These are phyloP conservation scores for Macadamia integrifolia DNA, from an alignment of 164 flowering plant genomes.

Conservation along the genomic window DNA sequence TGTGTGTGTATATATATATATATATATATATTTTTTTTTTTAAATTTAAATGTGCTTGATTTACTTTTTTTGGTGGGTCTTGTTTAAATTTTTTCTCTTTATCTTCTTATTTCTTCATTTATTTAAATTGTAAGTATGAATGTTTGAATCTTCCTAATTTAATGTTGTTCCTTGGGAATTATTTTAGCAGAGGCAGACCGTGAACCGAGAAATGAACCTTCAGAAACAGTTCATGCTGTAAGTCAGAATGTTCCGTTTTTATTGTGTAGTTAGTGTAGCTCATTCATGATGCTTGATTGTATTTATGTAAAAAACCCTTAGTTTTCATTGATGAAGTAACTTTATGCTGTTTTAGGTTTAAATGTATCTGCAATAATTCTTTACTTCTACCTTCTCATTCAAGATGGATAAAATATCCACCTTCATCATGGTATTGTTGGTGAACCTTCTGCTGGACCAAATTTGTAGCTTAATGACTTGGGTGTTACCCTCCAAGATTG, in stretches of 20 bases:
- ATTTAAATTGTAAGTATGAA: not conserved
- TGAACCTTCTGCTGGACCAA: too few species aligned
- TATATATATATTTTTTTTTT: too few species aligned
- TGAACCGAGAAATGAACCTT: constrained; percentile 18
- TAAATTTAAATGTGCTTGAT: too few species aligned
- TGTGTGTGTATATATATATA: too few species aligned
- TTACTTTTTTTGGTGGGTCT: constrained; percentile 9
- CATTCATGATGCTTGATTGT: not conserved
- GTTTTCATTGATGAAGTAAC: not conserved
- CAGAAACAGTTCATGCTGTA: constrained; percentile 24
- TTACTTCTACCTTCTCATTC: not conserved
- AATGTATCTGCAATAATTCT: not conserved
- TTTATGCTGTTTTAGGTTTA: not conserved
- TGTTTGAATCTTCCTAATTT: not conserved
- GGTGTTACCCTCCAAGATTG: too few species aligned
- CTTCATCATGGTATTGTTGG: too few species aligned
- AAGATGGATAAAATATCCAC: too few species aligned
- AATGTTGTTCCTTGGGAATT: not conserved
- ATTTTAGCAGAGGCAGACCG: constrained; percentile 22
- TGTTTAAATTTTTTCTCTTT: constrained; percentile 10
- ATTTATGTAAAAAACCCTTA: not conserved
- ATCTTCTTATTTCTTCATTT: not conserved
- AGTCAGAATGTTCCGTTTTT: constrained; percentile 17
- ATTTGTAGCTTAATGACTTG: too few species aligned
- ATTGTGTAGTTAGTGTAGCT: not conserved